A percentile compares a stretch with the other conserved stretches of the same genome.
Conservation (phyloP, 371 early-diverging fungal genomes). For the Nematocida minor region DNA sequence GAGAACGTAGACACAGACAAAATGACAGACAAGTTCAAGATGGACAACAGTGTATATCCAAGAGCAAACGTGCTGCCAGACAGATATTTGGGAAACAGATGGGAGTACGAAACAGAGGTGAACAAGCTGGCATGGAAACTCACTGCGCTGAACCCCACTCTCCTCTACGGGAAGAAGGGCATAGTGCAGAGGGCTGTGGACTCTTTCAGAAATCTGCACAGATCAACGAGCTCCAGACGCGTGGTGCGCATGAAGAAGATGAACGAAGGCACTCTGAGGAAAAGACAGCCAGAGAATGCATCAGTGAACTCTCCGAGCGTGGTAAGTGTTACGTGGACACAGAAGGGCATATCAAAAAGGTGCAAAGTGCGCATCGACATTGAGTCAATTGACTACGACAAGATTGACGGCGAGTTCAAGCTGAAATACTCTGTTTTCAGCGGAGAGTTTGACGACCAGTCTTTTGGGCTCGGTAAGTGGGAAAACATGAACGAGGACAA, state of each 20-base stretch:
- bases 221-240: constrained; percentile 72
- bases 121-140: constrained; percentile 80
- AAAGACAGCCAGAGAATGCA: constrained; percentile 56
- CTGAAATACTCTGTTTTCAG: constrained; percentile 68
- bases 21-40: constrained; percentile 71
- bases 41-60: constrained; percentile 76
- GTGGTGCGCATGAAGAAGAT: constrained; percentile 75
- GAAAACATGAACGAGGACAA: constrained; percentile 69
- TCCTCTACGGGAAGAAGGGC: constrained; percentile 77
- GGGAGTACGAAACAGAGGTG: constrained; percentile 81
- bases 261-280: constrained; percentile 68
- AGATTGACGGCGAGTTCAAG: constrained; percentile 67
- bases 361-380: constrained; percentile 69
- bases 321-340: constrained; percentile 66
- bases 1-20: constrained; percentile 67
- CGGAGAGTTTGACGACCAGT: constrained; percentile 66
- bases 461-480: constrained; percentile 67
- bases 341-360: constrained; percentile 65
- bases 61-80: constrained; percentile 70
- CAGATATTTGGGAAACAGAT: constrained; percentile 76
- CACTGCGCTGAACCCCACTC: constrained; percentile 73
- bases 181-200: constrained; percentile 86
- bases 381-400: constrained; percentile 65
- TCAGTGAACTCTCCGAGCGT: constrained; percentile 62
- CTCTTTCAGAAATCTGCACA: constrained; percentile 76